Evolutionary conservation across 108 stramenopile species (phyloP).

Genomic region (Thalassiosira profunda): DNA sequence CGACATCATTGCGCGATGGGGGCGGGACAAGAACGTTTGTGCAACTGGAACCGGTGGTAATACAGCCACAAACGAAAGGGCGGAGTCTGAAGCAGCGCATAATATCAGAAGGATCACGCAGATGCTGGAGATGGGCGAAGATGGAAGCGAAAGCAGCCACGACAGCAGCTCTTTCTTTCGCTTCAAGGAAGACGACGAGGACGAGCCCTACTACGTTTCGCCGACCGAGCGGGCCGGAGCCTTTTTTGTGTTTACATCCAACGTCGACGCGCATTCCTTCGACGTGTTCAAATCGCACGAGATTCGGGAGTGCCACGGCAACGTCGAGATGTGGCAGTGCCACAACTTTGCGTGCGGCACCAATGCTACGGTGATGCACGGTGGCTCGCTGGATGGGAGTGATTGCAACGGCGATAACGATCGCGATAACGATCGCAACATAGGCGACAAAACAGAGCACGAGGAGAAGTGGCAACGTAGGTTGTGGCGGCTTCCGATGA

Average conservation of each 20-base stretch:
- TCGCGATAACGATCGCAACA: neutral
- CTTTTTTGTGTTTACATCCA: conserved; percentile 54
- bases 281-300: conserved; percentile 49
- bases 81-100: conserved; percentile 4
- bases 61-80: neutral
- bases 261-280: conserved; percentile 52
- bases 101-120: conserved; percentile 21
- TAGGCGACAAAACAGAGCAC: neutral
- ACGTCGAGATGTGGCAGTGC: conserved; percentile 48
- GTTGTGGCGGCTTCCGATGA: conserved; percentile 27
- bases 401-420: neutral
- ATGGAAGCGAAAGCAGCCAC: conserved; percentile 2
- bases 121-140: conserved; percentile 1
- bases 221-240: conserved; percentile 40
- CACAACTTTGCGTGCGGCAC: conserved; percentile 22
- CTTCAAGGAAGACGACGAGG: neutral
- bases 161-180: neutral
- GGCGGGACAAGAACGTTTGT: conserved; percentile 20
- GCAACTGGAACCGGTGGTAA: neutral
- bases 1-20: conserved; percentile 52
- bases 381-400: neutral
- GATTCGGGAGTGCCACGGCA: conserved; percentile 51
- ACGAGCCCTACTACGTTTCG: conserved; percentile 41
- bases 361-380: neutral
- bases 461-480: conserved; percentile 22